Conservation (phyloP, 768 basidiomycete species). For the Tylopilus vinaceipallidus region DNA sequence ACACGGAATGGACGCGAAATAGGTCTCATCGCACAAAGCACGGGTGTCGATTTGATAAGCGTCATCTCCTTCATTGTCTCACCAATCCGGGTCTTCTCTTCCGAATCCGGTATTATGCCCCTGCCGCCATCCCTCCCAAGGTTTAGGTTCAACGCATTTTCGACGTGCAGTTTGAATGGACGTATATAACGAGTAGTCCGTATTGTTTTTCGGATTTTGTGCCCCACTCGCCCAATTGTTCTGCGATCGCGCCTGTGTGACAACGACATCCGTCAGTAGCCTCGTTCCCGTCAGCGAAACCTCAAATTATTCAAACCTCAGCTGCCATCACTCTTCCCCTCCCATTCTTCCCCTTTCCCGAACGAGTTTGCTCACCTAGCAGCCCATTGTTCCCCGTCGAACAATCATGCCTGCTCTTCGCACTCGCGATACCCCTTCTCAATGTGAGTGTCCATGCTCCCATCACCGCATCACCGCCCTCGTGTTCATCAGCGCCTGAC, state of each 20-base stretch:
- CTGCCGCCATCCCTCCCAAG: constrained; percentile 21
- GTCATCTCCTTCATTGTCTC: constrained; percentile 34
- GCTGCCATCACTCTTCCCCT: constrained; percentile 18
- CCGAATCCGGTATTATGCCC: constrained; percentile 21
- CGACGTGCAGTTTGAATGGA: constrained; percentile 26
- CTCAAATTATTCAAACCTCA: constrained; percentile 37
- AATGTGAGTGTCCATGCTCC: constrained; percentile 34
- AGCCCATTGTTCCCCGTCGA: constrained; percentile 34
- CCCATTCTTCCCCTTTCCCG: constrained; percentile 34
- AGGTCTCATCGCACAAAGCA: constrained; percentile 32
- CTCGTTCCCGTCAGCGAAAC: constrained; percentile 43
- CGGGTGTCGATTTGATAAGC: constrained; percentile 33
- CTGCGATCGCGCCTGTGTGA: constrained; percentile 42
- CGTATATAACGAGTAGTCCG: constrained; percentile 53
- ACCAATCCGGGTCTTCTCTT: constrained; percentile 22
- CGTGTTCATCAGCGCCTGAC: constrained; percentile 1
- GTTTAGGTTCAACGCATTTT: constrained; percentile 39
- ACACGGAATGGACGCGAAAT: constrained; percentile 41
- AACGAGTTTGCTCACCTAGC: constrained; percentile 36
- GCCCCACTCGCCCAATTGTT: constrained; percentile 70
- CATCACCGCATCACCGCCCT: constrained; percentile 7
- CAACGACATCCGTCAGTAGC: constrained; percentile 47
- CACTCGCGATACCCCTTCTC: constrained; percentile 70
- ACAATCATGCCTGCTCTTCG: constrained; percentile 77
- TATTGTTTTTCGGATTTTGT: constrained; percentile 58